Base-by-base conservation (phyloP, 805 yeast species). In the Ogataea pignaliae region DNA sequence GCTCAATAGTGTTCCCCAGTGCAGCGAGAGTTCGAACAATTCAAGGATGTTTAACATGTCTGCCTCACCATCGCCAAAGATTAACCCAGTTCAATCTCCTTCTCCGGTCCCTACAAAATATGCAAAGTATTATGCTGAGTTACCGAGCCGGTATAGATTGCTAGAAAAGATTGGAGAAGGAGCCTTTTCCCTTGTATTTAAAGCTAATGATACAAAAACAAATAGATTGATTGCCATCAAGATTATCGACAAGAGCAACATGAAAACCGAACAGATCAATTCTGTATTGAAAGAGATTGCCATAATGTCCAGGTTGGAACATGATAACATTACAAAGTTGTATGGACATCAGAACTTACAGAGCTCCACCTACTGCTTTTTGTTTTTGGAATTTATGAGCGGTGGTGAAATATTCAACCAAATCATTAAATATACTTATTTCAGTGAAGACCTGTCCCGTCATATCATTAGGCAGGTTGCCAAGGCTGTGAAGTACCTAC, bases 401-500 rank as follows among this genome's bases (percentile, higher is more conserved):
- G 95, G 95, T 9, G 95, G 95, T 10, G 95, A 85, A 64, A 75
- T 85, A 30, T 85, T 86, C 66, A 85, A 83, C 50, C 86, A 85
- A 58, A 84, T 85, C 54, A 86, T 86, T 40, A 81, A 84, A 45
- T 78, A 76, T 53, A 86, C 95, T 0, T 85, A 85, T 60, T 83
- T 85, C 61, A 72, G 82, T 40, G 95, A 85, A 61, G 80, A 81
- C 45, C 69, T 85, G 48, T 70, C 88, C 15, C 71, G 88, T 18
- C 91, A 85, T 63, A 79, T 85, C 6, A 84, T 86, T 48, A 57
- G 73, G 35, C 95, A 85, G 59, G 81, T 86, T 30, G 84, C 87
- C 3, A 70, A 75, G 39, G 83, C 91, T 1, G 75, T 85, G 17
- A 75, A 83, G 37, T 81, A 84, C 59, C 66, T 86, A 39, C 95